Base-by-base conservation (phyloP, 2,329 filamentous ascomycete species). In the Zelopaecilomyces penicillatus region DNA sequence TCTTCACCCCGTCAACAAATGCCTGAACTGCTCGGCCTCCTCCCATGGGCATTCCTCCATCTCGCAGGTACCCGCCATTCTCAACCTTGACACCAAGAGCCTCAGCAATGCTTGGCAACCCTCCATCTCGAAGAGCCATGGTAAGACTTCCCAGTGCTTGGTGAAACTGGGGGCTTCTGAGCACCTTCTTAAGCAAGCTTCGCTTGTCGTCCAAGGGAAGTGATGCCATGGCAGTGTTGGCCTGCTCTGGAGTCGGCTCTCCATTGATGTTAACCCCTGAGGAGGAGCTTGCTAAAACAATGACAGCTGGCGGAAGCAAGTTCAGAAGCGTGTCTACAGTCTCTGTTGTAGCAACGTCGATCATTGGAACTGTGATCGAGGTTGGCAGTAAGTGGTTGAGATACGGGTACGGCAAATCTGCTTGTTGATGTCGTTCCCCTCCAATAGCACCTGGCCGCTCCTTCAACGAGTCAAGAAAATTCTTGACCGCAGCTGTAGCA, bases 1-100 rank as follows among this genome's bases (percentile, higher is more conserved):
- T 83, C 74, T 85, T 93, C 39, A 96, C 82, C 3, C 91, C 93
- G 45, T 94, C 80, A 26, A 98, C 75, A 65, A 98, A 98, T 4
- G 86, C 87, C 68, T 94, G 84, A 2, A 98, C 82, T 9, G 91
- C 91, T 55, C 93, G 84, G 5, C 85, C 87, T 42, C 90, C 90
- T 37, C 90, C 91, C 38, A 96, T 66, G 2, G 91, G 90, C 70
- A 96, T 82, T 41, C 79, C 84, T 5, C 87, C 83, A 44, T 85
- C 82, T 50, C 75, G 76, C 57, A 95, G 75, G 51, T 86, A 85
- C 4, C 91, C 91, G n/a, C 85, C 85, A 60, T 95, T 88, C 58
- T 84, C 77, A 19, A 98, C 80, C 54, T 81, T 80, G 47, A 97
- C 78, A 5, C 82, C 78, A 34, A 98, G 70, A 4, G 90, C 91